Base-by-base conservation (phyloP, 768 basidiomycete species). In the Collybia sp. region DNA sequence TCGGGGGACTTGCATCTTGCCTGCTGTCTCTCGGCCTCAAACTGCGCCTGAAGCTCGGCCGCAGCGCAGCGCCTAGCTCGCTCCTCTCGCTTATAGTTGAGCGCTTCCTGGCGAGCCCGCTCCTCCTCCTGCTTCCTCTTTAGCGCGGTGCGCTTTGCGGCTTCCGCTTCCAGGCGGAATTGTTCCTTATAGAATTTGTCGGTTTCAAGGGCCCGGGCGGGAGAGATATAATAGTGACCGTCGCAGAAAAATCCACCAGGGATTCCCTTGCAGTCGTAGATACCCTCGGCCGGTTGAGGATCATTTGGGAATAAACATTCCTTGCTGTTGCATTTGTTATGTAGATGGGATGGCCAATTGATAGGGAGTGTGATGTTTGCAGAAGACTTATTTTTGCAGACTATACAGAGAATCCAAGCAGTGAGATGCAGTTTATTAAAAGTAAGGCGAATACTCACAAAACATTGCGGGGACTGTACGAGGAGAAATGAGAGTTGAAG, bases 271-370 rank as follows among this genome's bases (percentile, higher is more conserved):
- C 67, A 68, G 19, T 54, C 46, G 46, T 65, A 68, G 2, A 36
- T 47, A 10, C 67, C 67, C 30, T 55, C 46, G 8, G 47, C 59
- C 10, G 54, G 55, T 44, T 68, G 65, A 30, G 63, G 63, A 8
- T 56, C 54, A 48, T 68, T 68, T 18, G 56, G 48, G 38, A 50
- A 59, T 9, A 36, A 35, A 52, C 67, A 68, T 15, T 33, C 39
- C 8, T 48, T 43, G 18, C 52, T 49, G 36, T 43, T 59, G 53
- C 67, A 68, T 49, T 61, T 61, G 49, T 54, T 57, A 48, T 64
- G 58, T 30, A 63, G 50, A 15, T 46, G 47, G 2, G 58, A 54
- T 2, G 60, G 61, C 58, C 62, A 60, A 40, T 51, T 43, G 15
- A 49, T 19, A 3, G 54, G 56, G 30, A 53, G 50, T 9, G 50